These are phyloP conservation scores for Aspergillus carlsbadensis DNA, from an alignment of 495 filamentous ascomycete genomes.

Conservation along the genomic window DNA sequence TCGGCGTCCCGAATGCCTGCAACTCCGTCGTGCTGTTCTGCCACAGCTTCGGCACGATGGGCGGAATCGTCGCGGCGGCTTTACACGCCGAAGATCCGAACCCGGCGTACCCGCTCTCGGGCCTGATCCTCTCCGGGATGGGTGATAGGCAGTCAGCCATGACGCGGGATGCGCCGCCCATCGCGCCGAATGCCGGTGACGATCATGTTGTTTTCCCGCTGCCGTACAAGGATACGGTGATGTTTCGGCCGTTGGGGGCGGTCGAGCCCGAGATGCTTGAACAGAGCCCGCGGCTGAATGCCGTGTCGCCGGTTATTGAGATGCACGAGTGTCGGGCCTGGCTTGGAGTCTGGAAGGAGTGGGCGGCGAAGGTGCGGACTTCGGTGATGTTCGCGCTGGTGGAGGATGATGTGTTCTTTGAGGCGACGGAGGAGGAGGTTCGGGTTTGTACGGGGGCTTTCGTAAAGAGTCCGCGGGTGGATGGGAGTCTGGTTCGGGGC, in stretches of 20 bases:
- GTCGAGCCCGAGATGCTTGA: not conserved
- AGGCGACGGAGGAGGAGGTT: conserved; percentile 10
- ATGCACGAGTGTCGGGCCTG: not conserved
- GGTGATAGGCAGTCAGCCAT: not conserved
- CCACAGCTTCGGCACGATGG: conserved; percentile 29
- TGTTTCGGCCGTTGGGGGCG: not conserved
- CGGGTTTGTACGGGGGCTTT: conserved; percentile 26
- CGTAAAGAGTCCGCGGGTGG: conserved; percentile 24
- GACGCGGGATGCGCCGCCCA: too few relatives aligned
- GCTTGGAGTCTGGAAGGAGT: conserved; percentile 12
- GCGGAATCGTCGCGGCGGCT: conserved; percentile 26
- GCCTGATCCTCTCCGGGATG: conserved; percentile 16
- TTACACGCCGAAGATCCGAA: conserved; percentile 13
- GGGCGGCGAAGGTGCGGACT: conserved; percentile 10
- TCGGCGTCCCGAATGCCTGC: conserved; percentile 23
- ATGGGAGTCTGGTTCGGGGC: conserved; percentile 20
- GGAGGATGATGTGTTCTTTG: conserved; percentile 22
- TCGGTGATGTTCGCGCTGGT: conserved; percentile 23
- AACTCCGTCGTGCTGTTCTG: conserved; percentile 27
- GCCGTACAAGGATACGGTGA: not conserved
- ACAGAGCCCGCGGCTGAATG: not conserved
- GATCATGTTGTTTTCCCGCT: too few relatives aligned
- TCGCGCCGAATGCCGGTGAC: too few relatives aligned
- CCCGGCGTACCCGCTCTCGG: conserved; percentile 25
- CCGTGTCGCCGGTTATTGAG: not conserved